A percentile compares a stretch with the other conserved stretches of the same genome.
phyloP scores from a whole-genome alignment of 164 flowering plant species.

The Paratinospora sagittata region DNA sequence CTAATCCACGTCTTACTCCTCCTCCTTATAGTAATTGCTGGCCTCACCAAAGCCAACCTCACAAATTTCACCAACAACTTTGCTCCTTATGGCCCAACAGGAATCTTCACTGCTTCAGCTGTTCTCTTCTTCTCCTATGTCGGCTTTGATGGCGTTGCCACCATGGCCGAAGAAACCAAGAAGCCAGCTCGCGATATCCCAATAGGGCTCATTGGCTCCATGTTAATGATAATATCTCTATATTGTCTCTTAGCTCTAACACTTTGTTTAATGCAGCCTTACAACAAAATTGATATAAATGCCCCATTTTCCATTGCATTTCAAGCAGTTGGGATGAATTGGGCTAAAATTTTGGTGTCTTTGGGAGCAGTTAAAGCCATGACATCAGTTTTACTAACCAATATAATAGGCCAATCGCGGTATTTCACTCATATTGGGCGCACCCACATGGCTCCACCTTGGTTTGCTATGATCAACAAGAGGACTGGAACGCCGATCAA shows the following conservation, averaged over 20 bases:
- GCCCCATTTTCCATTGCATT: slow-evolving; percentile 57
- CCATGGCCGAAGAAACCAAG: slow-evolving; percentile 70
- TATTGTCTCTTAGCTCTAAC: slow-evolving; percentile 48
- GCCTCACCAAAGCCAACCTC: slow-evolving; percentile 39
- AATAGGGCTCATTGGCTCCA: slow-evolving; percentile 59
- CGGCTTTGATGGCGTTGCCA: slow-evolving; percentile 59
- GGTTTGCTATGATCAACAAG: slow-evolving; percentile 35
- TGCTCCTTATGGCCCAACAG: slow-evolving; percentile 43
- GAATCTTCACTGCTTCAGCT: slow-evolving; percentile 53
- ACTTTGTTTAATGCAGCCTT: slow-evolving; percentile 48
- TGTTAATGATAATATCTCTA: slow-evolving; percentile 30
- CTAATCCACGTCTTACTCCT: slow-evolving; percentile 35
- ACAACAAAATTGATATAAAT: slow-evolving; percentile 24
- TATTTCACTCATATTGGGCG: slow-evolving; percentile 63
- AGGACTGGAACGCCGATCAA: slow-evolving; percentile 52
- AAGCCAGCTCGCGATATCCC: slow-evolving; percentile 63
- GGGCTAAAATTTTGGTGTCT: slow-evolving; percentile 58
- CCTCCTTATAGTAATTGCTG: slow-evolving; percentile 47
- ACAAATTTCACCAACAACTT: slow-evolving; percentile 30
- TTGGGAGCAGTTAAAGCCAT: slow-evolving; percentile 48
- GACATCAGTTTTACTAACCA: slow-evolving; percentile 44
- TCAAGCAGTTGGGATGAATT: slow-evolving; percentile 35
- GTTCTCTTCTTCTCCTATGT: slow-evolving; percentile 57
- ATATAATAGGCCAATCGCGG: slow-evolving; percentile 53
- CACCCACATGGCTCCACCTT: slow-evolving; percentile 54